These are phyloP conservation scores for Emmonsia crescens DNA, from an alignment of 2,329 filamentous ascomycete genomes.

Conservation along the genomic window DNA sequence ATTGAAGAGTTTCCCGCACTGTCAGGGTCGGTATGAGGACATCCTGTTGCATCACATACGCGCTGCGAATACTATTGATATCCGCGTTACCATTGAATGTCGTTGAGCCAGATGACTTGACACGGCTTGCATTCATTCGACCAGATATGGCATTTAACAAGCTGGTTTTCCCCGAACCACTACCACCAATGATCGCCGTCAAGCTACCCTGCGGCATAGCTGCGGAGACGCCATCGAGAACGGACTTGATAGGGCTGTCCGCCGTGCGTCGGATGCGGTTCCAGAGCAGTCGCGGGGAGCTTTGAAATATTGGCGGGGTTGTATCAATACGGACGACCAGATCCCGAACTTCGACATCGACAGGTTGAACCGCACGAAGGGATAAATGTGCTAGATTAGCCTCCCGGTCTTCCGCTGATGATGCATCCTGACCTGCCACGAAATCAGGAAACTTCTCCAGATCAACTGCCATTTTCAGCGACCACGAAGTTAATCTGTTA, in stretches of 20 bases:
- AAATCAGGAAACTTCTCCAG: constrained; percentile 9
- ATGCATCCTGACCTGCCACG: constrained; percentile 7
- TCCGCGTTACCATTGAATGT: constrained; percentile 52
- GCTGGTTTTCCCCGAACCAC: constrained; percentile 63
- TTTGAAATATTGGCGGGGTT: constrained; percentile 24
- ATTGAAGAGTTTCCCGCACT: constrained; percentile 62
- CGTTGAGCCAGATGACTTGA: constrained; percentile 41
- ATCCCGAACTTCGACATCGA: constrained; percentile 28
- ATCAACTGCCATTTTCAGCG: background rate
- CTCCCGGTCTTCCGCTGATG: background rate
- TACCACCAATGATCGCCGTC: constrained; percentile 65
- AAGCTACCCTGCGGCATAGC: constrained; percentile 55
- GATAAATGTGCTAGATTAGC: constrained; percentile 20
- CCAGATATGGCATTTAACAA: constrained; percentile 61
- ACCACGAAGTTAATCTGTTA: background rate
- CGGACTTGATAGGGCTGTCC: constrained; percentile 28
- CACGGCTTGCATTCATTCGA: constrained; percentile 49
- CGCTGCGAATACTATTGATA: constrained; percentile 38
- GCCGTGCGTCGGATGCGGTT: constrained; percentile 21
- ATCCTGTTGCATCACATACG: constrained; percentile 61
- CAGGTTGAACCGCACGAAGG: constrained; percentile 30
- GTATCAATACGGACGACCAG: constrained; percentile 26
- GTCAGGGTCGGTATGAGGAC: constrained; percentile 62
- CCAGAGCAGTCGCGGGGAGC: constrained; percentile 23
- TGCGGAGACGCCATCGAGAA: constrained; percentile 54